Conservation (phyloP, 805 yeast species). For the Yarrowia bubula region DNA sequence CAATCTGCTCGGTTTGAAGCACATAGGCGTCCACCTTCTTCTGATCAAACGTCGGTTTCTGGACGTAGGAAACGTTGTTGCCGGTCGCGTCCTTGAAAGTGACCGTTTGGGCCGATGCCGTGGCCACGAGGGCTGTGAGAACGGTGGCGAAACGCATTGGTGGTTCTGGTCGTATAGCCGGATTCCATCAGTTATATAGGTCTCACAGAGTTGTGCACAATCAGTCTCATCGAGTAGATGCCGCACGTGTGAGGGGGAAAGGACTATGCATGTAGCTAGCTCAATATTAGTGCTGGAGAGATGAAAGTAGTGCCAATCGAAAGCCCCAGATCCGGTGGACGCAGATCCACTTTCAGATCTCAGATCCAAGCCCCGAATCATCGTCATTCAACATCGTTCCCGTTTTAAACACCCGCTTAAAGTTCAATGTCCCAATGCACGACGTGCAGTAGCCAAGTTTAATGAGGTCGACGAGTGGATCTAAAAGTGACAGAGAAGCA, state of each 20-base stretch:
- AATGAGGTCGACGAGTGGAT: not conserved
- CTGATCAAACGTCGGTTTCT: not conserved
- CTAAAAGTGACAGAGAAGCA: not conserved
- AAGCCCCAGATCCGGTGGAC: not conserved
- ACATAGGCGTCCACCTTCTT: constrained; percentile 15
- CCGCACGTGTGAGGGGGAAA: not conserved
- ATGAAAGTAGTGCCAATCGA: too few relatives aligned
- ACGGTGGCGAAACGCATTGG: not conserved
- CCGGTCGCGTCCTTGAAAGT: constrained; percentile 11
- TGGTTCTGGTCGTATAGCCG: not conserved
- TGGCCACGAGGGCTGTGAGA: not conserved
- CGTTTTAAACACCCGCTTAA: not conserved
- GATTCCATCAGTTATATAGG: not conserved
- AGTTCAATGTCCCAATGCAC: constrained; percentile 18
- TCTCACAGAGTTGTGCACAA: not conserved
- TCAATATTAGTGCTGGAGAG: too few relatives aligned
- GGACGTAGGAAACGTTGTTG: constrained; percentile 1
- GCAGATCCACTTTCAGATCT: not conserved
- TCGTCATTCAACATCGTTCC: too few relatives aligned
- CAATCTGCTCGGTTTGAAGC: constrained; percentile 6
- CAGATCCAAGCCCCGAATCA: not conserved
- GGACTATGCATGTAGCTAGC: not conserved
- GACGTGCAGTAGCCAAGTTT: not conserved
- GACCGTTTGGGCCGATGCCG: not conserved
- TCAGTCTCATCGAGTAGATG: constrained; percentile 11